These are phyloP conservation scores for Ogataea populi-albae DNA, from an alignment of 805 yeast genomes.

Conservation along the genomic window DNA sequence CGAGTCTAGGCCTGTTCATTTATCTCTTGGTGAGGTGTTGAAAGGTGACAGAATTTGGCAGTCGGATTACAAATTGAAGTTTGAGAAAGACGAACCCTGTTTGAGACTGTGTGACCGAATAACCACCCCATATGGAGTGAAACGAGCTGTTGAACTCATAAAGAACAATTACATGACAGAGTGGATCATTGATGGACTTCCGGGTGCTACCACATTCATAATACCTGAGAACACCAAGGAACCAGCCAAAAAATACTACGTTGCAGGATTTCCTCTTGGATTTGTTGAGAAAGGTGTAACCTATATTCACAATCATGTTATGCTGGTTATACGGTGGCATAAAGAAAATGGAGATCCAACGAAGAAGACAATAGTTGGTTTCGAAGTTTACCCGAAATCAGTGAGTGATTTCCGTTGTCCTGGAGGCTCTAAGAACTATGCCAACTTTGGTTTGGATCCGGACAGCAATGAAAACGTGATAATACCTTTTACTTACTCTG, in stretches of 20 bases:
- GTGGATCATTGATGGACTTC: conserved; percentile 80
- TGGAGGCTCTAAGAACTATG: conserved; percentile 60
- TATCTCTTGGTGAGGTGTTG: conserved; percentile 73
- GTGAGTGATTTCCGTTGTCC: conserved; percentile 70
- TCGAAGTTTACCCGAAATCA: conserved; percentile 85
- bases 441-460: conserved; percentile 52
- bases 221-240: conserved; percentile 52
- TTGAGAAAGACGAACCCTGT: conserved; percentile 67
- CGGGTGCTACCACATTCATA: conserved; percentile 83
- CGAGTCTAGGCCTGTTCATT: conserved; percentile 55
- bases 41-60: conserved; percentile 80
- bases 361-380: conserved; percentile 70
- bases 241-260: conserved; percentile 55
- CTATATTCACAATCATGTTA: conserved; percentile 74
- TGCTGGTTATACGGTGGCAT: conserved; percentile 75
- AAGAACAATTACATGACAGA: conserved; percentile 72
- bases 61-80: conserved; percentile 62
- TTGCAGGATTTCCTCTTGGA: conserved; percentile 86
- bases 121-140: conserved; percentile 49
- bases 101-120: conserved; percentile 62
- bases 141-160: conserved; percentile 58
- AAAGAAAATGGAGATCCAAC: conserved; percentile 37
- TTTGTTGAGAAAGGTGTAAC: conserved; percentile 57
- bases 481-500: conserved; percentile 80
- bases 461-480: conserved; percentile 37